These are phyloP conservation scores for Venturia asperata DNA, from an alignment of 2,329 filamentous ascomycete species.

Conservation along the genomic window DNA sequence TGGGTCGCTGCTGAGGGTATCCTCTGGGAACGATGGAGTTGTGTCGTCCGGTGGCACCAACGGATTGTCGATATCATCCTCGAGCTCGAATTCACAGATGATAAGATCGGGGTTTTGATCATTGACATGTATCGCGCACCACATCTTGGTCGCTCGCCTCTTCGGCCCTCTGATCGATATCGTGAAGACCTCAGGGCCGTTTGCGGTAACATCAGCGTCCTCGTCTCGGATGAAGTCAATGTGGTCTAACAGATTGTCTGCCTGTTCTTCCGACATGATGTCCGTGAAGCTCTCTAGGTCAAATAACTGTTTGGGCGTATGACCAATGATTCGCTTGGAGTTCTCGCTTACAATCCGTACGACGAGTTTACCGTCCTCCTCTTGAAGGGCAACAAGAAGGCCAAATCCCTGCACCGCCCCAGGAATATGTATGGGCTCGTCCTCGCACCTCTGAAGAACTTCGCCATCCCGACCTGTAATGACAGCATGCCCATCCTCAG, in stretches of 20 bases:
- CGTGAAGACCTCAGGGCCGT: slow-evolving; percentile 82
- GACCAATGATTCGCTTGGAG: slow-evolving; percentile 65
- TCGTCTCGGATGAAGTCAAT: slow-evolving; percentile 83
- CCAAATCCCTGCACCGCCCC: slow-evolving; percentile 78
- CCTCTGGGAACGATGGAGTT: slow-evolving; percentile 58
- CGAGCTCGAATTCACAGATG: slow-evolving; percentile 82
- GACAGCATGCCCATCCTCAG: slow-evolving; percentile 21
- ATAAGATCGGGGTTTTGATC: slow-evolving; percentile 61
- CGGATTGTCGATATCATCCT: slow-evolving; percentile 65
- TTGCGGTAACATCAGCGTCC: slow-evolving; percentile 63
- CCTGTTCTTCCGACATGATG: slow-evolving; percentile 74
- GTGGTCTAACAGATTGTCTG: slow-evolving; percentile 76
- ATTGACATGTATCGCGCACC: slow-evolving; percentile 80
- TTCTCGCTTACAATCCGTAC: slow-evolving; percentile 79
- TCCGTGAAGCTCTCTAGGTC: slow-evolving; percentile 69
- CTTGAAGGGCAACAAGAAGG: slow-evolving; percentile 63
- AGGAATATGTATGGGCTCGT: slow-evolving; percentile 84
- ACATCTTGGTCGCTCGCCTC: slow-evolving; percentile 58
- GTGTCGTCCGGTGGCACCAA: slow-evolving; percentile 53
- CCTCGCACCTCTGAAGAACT: slow-evolving; percentile 69
- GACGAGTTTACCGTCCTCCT: slow-evolving; percentile 57
- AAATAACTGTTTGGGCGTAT: slow-evolving; percentile 70
- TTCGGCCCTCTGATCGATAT: slow-evolving; percentile 59
- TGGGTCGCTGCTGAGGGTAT: slow-evolving; percentile 66
- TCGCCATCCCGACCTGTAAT: slow-evolving; percentile 21